Evolutionary conservation across 2,329 filamentous ascomycete species (phyloP), one percentile per base, ranked within the genome.

Genomic region (Coniella lustricola): DNA sequence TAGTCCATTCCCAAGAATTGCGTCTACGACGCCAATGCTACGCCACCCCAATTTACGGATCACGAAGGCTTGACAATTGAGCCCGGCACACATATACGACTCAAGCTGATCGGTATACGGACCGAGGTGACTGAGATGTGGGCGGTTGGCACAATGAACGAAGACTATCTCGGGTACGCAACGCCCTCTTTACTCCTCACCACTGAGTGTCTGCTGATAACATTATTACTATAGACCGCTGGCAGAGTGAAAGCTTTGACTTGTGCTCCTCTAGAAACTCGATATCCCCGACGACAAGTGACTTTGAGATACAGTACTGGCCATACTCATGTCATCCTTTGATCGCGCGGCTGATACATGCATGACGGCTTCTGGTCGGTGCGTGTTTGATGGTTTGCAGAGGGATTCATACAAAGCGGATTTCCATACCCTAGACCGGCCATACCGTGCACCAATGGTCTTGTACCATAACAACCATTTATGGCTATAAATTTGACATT

Each of bases 91-190:
- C 91, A 95, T 59, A 82, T 98, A 55, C 87, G 93, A 40, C 81
- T 97, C 56, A 96, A 96, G 71, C 84, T 98, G 55, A 88, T 96
- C 59, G 93, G 93, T 67, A 87, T 91, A 44, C 82, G 94, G 67
- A 90, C 87, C 55, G 93, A 97, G 65, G 88, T 97, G 44, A 89
- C 88, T 54, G 85, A 88, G 64, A 95, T 98, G 79, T 96, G 87
- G 77, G 93, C 91, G 33, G 95, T 98, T 66, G 93, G 90, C 52
- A 97, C 89, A 58, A 96, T 98, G 72, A 95, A 95, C 70, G 91
- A 85, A 63, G 82, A 85, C 62, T 85, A 83, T 61, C 74, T 85
- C 35, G 82, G 82, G 82, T 84, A 73, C 21, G 43, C 29, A 4
- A n/a, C n/a, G 22, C 10, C 34, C 12, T 13, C 21, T n/a, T 25